These are phyloP conservation scores for Cyberlindnera americana DNA, from an alignment of 805 yeast genomes.

Conservation along the genomic window DNA sequence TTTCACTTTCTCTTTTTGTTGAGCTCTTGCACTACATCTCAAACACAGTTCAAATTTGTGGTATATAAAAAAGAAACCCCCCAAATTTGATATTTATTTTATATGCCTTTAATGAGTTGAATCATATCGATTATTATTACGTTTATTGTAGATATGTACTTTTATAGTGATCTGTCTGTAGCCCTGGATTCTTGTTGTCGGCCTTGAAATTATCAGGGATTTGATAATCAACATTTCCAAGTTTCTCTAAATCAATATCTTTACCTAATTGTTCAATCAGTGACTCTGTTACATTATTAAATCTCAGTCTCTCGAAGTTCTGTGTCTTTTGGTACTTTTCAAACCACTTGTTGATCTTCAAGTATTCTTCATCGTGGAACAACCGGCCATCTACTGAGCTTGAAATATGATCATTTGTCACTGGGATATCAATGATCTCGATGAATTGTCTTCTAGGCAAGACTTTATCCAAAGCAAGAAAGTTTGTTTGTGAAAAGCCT, in stretches of 20 bases:
- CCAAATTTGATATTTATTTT: constrained; percentile 8
- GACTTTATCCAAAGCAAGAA: constrained; percentile 85
- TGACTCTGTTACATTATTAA: constrained; percentile 11
- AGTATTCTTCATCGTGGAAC: constrained; percentile 20
- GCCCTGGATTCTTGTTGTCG: constrained; percentile 11
- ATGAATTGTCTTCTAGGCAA: constrained; percentile 59
- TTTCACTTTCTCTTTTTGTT: background rate
- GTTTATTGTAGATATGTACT: constrained; percentile 6
- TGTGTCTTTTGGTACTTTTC: constrained; percentile 12
- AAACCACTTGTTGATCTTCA: constrained; percentile 23
- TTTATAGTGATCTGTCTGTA: constrained; percentile 14
- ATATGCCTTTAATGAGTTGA: constrained; percentile 10
- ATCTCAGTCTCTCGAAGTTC: constrained; percentile 11
- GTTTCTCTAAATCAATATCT: constrained; percentile 15
- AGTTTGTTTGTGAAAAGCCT: constrained; percentile 38
- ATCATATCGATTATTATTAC: background rate
- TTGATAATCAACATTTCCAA: constrained; percentile 4
- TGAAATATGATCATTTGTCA: constrained; percentile 25
- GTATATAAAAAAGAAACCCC: too few species aligned
- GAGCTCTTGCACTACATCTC: background rate
- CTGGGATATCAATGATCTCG: constrained; percentile 45
- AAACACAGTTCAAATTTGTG: background rate
- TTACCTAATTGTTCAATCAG: constrained; percentile 17
- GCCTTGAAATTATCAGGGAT: constrained; percentile 17
- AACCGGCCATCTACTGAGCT: background rate